Percentiles rank a stretch among this genome's conserved stretches.
phyloP scores from a whole-genome alignment of 148 eudicot species.

The Pharnaceum exiguum region DNA sequence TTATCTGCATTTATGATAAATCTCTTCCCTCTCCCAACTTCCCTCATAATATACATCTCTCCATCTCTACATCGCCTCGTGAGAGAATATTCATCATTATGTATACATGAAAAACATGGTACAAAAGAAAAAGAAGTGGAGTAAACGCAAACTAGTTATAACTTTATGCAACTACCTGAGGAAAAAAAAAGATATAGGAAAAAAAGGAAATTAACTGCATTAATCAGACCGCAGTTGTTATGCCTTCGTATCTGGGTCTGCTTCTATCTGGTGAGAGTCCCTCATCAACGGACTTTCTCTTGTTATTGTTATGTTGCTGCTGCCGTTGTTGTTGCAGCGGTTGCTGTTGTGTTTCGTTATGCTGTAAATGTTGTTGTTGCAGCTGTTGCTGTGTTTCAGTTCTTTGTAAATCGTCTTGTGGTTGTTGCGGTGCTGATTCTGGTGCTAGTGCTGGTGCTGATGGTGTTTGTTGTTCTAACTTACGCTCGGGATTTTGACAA shows the following conservation, averaged over 20 bases:
- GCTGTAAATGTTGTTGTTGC: slow-evolving; percentile 11
- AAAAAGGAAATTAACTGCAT: not conserved
- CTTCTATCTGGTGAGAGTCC: slow-evolving; percentile 69
- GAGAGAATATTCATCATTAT: slow-evolving; percentile 17
- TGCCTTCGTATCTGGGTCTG: slow-evolving; percentile 70
- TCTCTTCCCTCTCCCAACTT: not conserved
- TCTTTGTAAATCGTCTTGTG: slow-evolving; percentile 7
- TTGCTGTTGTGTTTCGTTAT: not conserved
- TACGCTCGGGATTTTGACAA: slow-evolving; percentile 18
- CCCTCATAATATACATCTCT: slow-evolving; percentile 24
- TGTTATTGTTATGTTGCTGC: slow-evolving; percentile 38
- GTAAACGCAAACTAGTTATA: not conserved
- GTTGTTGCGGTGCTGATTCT: not conserved
- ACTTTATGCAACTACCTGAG: slow-evolving; percentile 12
- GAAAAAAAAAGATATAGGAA: slow-evolving; percentile 2
- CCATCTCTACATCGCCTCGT: slow-evolving; percentile 19
- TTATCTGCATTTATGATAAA: slow-evolving; percentile 7
- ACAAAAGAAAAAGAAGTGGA: not conserved
- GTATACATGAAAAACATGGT: slow-evolving; percentile 2
- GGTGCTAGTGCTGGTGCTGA: slow-evolving; percentile 7
- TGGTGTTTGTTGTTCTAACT: slow-evolving; percentile 19
- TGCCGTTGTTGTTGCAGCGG: slow-evolving; percentile 9
- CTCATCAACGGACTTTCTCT: slow-evolving; percentile 70
- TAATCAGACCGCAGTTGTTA: slow-evolving; percentile 45
- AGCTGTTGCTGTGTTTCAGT: slow-evolving; percentile 8